phyloP scores from a whole-genome alignment of 2,329 filamentous ascomycete species.

The Cladophialophora psammophila region DNA sequence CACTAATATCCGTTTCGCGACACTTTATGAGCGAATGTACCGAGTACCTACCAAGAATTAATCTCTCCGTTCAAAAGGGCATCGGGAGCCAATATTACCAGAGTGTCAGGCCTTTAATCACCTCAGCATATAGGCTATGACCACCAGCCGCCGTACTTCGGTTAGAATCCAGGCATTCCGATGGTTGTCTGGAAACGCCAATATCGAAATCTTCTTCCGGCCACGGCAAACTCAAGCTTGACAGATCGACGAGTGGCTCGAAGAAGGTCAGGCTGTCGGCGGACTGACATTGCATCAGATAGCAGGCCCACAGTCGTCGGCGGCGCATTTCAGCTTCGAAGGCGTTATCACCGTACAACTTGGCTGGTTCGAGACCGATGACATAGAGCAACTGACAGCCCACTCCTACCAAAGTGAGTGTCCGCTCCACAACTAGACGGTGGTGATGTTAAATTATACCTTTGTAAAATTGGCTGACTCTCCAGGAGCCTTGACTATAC shows the following conservation, averaged over 20 bases:
- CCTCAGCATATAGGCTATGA: slow-evolving; percentile 11
- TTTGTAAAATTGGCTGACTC: slow-evolving; percentile 22
- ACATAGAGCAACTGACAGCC: slow-evolving; percentile 20
- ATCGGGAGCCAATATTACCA: slow-evolving; percentile 12
- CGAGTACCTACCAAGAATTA: slow-evolving; percentile 5
- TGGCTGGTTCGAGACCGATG: slow-evolving; percentile 11
- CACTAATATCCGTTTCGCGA: slow-evolving; percentile 13
- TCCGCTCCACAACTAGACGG: no score
- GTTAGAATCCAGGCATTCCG: not conserved
- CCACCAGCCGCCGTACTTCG: not conserved
- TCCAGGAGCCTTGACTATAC: slow-evolving; percentile 30
- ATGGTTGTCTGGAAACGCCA: slow-evolving; percentile 11
- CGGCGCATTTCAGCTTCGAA: slow-evolving; percentile 22
- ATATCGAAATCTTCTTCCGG: slow-evolving; percentile 20
- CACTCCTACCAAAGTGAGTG: not conserved
- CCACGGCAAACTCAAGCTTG: slow-evolving; percentile 19
- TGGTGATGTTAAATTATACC: slow-evolving; percentile 1
- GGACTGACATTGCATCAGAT: slow-evolving; percentile 22
- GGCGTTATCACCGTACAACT: not conserved
- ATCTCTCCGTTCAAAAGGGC: not conserved
- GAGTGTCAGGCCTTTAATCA: slow-evolving; percentile 22
- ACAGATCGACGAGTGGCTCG: slow-evolving; percentile 15
- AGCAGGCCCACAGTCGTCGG: slow-evolving; percentile 27
- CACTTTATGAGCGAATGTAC: slow-evolving; percentile 11
- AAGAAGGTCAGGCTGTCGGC: slow-evolving; percentile 14